Percentiles rank a stretch among this genome's conserved stretches.
These are phyloP conservation scores for Solanum hybrid DNA, from an alignment of 305 asterid genomes.

Conservation along the genomic window DNA sequence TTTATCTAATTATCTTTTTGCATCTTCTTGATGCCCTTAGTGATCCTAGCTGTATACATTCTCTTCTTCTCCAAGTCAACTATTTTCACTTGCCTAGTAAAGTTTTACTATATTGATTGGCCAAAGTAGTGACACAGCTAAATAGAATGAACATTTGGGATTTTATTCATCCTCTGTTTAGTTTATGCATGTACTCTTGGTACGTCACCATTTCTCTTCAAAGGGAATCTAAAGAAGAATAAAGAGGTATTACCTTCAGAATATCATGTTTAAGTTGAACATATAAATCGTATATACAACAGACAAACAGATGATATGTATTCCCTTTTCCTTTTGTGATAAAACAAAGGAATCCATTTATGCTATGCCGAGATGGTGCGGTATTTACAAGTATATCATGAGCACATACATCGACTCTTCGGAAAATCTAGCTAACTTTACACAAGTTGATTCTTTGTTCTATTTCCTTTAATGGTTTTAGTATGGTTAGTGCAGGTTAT, in stretches of 20 bases:
- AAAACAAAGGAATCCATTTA: background rate
- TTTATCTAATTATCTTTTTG: background rate
- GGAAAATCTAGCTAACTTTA: background rate
- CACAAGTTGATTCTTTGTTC: background rate
- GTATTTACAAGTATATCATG: background rate
- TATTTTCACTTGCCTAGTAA: background rate
- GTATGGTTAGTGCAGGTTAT: constrained; percentile 51
- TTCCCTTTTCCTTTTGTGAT: background rate
- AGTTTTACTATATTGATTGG: background rate
- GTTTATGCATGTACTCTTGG: background rate
- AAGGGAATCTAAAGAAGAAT: background rate
- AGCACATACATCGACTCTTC: background rate
- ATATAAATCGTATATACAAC: background rate
- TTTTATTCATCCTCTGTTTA: background rate
- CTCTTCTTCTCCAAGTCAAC: background rate
- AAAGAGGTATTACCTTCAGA: background rate
- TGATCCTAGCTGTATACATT: background rate
- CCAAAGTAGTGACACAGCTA: background rate
- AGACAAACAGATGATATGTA: background rate
- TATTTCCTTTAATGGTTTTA: background rate
- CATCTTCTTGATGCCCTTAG: background rate
- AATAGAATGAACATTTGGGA: background rate
- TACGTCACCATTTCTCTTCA: background rate
- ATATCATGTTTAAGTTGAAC: background rate
- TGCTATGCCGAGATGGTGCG: background rate